Percentiles rank a stretch among this genome's conserved stretches.
phyloP scores from a whole-genome alignment of 2,329 filamentous ascomycete genomes.

The Alternaria arbusti region DNA sequence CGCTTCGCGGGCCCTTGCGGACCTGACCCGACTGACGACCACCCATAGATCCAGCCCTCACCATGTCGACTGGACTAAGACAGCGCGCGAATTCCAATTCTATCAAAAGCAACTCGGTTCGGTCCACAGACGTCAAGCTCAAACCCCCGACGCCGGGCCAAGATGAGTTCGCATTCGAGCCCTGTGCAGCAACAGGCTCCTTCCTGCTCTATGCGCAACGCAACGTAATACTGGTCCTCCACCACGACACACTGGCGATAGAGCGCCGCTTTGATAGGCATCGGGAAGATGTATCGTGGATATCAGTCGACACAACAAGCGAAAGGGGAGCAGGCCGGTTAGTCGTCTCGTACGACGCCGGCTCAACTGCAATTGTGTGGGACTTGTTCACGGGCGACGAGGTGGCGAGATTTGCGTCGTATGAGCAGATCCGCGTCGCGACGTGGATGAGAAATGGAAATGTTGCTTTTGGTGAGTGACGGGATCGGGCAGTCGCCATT shows the following conservation, averaged over 20 bases:
- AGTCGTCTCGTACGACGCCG: constrained; percentile 90
- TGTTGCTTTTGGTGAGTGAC: constrained; percentile 86
- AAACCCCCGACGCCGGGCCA: constrained; percentile 54
- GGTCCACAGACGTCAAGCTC: constrained; percentile 41
- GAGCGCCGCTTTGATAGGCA: constrained; percentile 87
- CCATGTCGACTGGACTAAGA: constrained; percentile 54
- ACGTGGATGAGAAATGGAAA: constrained; percentile 98
- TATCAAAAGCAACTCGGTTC: constrained; percentile 42
- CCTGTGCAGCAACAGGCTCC: constrained; percentile 87
- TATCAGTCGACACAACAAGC: constrained; percentile 90
- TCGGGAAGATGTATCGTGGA: constrained; percentile 79
- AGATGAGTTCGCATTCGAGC: constrained; percentile 70
- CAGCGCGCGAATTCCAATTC: constrained; percentile 50
- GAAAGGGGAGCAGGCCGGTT: constrained; percentile 83
- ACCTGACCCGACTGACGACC: constrained; percentile 39
- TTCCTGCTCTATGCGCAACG: constrained; percentile 90
- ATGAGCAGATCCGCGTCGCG: constrained; percentile 82
- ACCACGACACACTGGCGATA: constrained; percentile 90
- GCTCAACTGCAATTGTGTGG: constrained; percentile 95
- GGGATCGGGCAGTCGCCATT: background rate
- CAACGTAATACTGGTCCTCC: constrained; percentile 80
- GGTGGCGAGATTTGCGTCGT: constrained; percentile 89
- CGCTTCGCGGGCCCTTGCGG: constrained; percentile 32
- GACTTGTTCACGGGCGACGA: constrained; percentile 91
- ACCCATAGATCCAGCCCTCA: constrained; percentile 34